Base-by-base conservation (phyloP, 164 flowering plant genomes). In the Vitis labrusca region DNA sequence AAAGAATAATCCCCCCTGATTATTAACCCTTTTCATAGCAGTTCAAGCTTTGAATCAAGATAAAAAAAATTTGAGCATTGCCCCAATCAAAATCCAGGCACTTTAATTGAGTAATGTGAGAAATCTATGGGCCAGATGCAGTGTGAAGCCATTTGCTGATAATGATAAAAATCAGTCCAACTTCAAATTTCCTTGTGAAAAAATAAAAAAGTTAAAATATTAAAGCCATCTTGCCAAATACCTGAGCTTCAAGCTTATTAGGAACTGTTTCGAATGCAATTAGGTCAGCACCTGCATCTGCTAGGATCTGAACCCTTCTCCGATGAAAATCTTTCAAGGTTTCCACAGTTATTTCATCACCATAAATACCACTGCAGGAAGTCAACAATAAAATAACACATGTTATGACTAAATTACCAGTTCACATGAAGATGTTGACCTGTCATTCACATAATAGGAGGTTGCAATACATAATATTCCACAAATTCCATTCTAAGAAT, bases 201-300 rank as follows among this genome's bases (percentile, higher is more conserved):
- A 13, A 15, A 11, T 14, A 12, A 53, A 53, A 10, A 53, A 2
- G n/a, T 53, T 14, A 53, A 53, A 5, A 53, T 11, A 53, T 53
- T 37, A 37, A 37, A 37, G 44, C 6, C 44, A 37, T 37, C 44
- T 37, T 37, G 44, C 44, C 6, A 37, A 37, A 63, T 81, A 94
- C 97, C 97, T 88, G 68, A 17, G 97, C 94, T 82, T 94, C 97
- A 14, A 89, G 73, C 82, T 91, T 91, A 71, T 92, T 94, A 37
- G 98, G 98, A 55, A 84, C 89, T 52, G 98, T 94, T 75, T 94
- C 98, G 68, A 94, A 94, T 13, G 98, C 98, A 69, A 94, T 85
- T 44, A 94, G 61, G 65, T 94, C 98, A 64, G 99, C 89, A 23
- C 98, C 99, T 3, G 98, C 75, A 12, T 84, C 79, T 29, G 93